Conservation (phyloP, 2,329 filamentous ascomycete species). For the Hypoxylon sp. region DNA sequence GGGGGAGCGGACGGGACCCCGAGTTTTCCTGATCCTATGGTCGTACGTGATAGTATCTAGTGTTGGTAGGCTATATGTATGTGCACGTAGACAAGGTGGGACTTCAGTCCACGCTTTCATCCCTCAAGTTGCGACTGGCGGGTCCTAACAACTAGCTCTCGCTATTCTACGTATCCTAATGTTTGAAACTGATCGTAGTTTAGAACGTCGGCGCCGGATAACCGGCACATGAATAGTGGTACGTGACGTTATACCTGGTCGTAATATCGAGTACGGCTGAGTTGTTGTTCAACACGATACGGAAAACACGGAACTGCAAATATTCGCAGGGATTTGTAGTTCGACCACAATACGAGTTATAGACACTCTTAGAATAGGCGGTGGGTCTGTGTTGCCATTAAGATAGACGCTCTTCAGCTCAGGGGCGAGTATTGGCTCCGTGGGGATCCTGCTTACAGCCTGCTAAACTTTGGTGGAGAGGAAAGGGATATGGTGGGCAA, state of each 20-base stretch:
- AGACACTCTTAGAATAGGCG: not conserved
- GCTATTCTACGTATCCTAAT: not conserved
- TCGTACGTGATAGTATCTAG: not conserved
- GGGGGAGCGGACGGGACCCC: conserved; percentile 1
- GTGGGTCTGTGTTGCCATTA: not conserved
- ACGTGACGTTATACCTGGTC: not conserved
- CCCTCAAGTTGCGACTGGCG: not conserved
- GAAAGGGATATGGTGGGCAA: not conserved
- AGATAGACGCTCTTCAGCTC: not conserved
- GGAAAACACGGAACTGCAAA: not conserved
- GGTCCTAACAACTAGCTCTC: not conserved
- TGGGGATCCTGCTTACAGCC: not conserved
- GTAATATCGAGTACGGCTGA: not conserved
- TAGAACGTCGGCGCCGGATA: not conserved
- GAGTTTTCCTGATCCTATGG: conserved; percentile 6
- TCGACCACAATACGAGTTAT: not conserved
- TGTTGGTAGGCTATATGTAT: not conserved
- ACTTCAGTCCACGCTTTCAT: not conserved
- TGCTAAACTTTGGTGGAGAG: not conserved
- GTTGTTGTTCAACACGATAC: not conserved
- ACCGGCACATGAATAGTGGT: not conserved
- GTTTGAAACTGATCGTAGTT: not conserved
- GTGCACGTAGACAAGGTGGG: not conserved
- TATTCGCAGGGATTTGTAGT: not conserved
- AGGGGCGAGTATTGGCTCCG: not conserved